A percentile compares a stretch with the other conserved stretches of the same genome.
phyloP scores from a whole-genome alignment of 352 stramenopile genomes.

The Phytophthora pini region DNA sequence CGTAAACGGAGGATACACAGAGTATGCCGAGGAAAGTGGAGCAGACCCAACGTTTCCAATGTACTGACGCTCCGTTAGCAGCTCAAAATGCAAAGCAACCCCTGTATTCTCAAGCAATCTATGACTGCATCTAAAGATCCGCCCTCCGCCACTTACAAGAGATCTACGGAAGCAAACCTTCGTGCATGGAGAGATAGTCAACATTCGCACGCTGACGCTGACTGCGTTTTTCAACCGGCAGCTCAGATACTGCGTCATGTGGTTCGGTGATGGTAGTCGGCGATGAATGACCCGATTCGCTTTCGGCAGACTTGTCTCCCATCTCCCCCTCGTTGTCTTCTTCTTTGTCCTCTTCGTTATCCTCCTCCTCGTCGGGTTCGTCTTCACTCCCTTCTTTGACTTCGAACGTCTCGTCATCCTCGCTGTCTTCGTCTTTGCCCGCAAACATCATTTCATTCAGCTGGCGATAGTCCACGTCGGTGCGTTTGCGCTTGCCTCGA shows the following conservation, averaged over 20 bases:
- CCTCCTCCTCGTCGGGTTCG: slow-evolving; percentile 39
- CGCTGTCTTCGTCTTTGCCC: slow-evolving; percentile 63
- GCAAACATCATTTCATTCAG: slow-evolving; percentile 85
- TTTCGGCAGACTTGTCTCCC: slow-evolving; percentile 14
- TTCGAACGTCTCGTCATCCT: slow-evolving; percentile 57
- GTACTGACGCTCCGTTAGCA: slow-evolving; percentile 50
- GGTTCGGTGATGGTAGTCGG: slow-evolving; percentile 31
- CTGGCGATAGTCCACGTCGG: slow-evolving; percentile 78
- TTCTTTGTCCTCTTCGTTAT: slow-evolving; percentile 38
- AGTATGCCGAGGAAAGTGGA: slow-evolving; percentile 49
- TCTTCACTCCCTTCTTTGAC: slow-evolving; percentile 53
- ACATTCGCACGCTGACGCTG: slow-evolving; percentile 40
- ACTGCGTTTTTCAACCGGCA: slow-evolving; percentile 20
- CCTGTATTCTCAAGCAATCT: slow-evolving; percentile 33
- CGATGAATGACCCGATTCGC: slow-evolving; percentile 23
- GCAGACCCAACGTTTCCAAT: slow-evolving; percentile 72
- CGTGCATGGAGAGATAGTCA: slow-evolving; percentile 71
- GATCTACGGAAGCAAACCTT: slow-evolving; percentile 47
- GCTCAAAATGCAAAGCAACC: slow-evolving; percentile 5
- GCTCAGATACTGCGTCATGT: slow-evolving; percentile 25
- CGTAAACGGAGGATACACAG: slow-evolving; percentile 75
- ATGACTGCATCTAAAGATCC: slow-evolving; percentile 15
- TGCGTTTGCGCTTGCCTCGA: slow-evolving; percentile 81
- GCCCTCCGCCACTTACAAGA: neutral
- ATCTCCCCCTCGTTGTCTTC: slow-evolving; percentile 23